phyloP scores from a whole-genome alignment of 345 rosid species.

The Acer saccharum region DNA sequence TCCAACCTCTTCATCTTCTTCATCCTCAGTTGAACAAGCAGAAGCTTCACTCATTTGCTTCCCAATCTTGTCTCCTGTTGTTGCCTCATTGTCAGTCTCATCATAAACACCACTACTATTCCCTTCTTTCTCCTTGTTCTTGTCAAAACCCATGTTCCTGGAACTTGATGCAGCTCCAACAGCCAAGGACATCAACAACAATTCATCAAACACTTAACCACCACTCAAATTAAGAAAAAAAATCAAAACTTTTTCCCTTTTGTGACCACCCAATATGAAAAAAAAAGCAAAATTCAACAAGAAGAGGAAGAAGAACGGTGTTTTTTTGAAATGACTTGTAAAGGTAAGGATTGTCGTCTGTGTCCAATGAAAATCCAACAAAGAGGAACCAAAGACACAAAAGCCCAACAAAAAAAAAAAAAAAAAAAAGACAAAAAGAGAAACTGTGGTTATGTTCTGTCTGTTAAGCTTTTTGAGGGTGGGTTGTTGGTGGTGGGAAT shows the following conservation, averaged over 20 bases:
- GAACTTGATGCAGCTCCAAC: conserved; percentile 51
- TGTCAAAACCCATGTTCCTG: conserved; percentile 63
- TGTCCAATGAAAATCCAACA: not conserved
- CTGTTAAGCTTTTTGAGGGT: conserved; percentile 11
- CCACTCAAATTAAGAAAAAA: not conserved
- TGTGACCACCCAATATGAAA: not conserved
- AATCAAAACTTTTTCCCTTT: not conserved
- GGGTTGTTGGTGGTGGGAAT: conserved; percentile 15
- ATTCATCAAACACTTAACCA: conserved; percentile 27
- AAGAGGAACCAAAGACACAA: conserved; percentile 15
- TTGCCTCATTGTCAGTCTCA: conserved; percentile 32
- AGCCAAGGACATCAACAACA: conserved; percentile 55
- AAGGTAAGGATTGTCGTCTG: conserved; percentile 14
- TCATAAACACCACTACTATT: conserved; percentile 1
- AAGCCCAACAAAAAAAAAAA: not conserved
- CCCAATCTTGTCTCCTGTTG: conserved; percentile 29
- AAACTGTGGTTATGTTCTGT: not conserved
- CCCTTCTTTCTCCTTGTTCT: conserved; percentile 27
- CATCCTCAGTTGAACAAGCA: conserved; percentile 44
- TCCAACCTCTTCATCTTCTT: conserved; percentile 52
- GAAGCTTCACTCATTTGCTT: conserved; percentile 52
- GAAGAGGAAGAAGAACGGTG: not conserved
- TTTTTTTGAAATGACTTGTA: not conserved
- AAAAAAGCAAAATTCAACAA: not conserved
- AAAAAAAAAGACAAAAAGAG: not conserved